Evolutionary conservation across 352 stramenopile species (phyloP).

Genomic region (Phytophthora tubulina): DNA sequence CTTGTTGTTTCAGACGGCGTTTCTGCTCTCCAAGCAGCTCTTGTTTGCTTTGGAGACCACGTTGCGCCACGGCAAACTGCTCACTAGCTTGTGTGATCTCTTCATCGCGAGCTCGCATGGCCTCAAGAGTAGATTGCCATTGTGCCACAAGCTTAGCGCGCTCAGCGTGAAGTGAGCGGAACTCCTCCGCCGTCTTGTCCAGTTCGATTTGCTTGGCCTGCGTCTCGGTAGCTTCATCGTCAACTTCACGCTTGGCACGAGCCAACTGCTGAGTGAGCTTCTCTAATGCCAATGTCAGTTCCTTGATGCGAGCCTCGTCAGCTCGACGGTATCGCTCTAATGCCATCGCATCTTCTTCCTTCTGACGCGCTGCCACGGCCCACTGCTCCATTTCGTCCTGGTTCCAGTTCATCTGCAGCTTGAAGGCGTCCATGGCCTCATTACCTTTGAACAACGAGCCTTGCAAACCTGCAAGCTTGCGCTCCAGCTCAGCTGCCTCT

Average conservation of each 20-base stretch:
- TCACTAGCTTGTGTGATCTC: slow-evolving; percentile 94
- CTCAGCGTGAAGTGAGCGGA: slow-evolving; percentile 94
- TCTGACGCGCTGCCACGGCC: slow-evolving; percentile 95
- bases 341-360: slow-evolving; percentile 95
- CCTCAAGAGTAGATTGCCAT: slow-evolving; percentile 95
- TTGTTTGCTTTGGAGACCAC: slow-evolving; percentile 67
- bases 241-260: slow-evolving; percentile 77
- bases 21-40: slow-evolving; percentile 81
- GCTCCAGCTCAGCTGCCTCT: slow-evolving; percentile 81
- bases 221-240: slow-evolving; percentile 92
- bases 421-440: slow-evolving; percentile 96
- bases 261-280: slow-evolving; percentile 92
- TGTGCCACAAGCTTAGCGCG: slow-evolving; percentile 94
- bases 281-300: slow-evolving; percentile 94
- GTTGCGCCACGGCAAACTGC: slow-evolving; percentile 81
- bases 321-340: slow-evolving; percentile 94
- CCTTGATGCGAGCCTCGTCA: slow-evolving; percentile 96
- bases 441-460: slow-evolving; percentile 94
- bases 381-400: slow-evolving; percentile 98
- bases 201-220: slow-evolving; percentile 96
- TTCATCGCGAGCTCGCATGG: slow-evolving; percentile 93
- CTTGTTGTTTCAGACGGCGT: slow-evolving; percentile 83
- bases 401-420: slow-evolving; percentile 98
- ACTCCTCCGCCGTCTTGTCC: slow-evolving; percentile 95
- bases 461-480: slow-evolving; percentile 90